These are phyloP conservation scores for Rhododendron kiyosumense DNA, from an alignment of 148 eudicot species.

Conservation along the genomic window DNA sequence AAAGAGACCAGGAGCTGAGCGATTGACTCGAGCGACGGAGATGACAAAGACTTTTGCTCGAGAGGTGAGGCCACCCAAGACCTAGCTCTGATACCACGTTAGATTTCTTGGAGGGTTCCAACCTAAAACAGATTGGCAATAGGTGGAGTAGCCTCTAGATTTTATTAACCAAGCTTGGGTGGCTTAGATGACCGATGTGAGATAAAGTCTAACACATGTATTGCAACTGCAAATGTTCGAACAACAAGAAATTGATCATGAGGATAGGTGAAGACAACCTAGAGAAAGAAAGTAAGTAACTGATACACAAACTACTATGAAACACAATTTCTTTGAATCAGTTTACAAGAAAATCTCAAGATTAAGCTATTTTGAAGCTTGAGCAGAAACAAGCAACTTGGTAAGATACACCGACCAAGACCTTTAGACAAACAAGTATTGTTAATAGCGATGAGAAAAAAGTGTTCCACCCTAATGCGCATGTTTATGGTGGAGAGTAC, in stretches of 20 bases:
- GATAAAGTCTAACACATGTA: too few species aligned
- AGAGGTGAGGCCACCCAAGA: too few species aligned
- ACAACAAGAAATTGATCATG: not conserved
- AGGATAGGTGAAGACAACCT: not conserved
- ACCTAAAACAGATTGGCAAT: too few species aligned
- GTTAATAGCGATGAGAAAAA: not conserved
- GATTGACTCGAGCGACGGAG: too few species aligned
- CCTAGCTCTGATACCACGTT: too few species aligned
- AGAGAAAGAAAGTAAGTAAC: not conserved
- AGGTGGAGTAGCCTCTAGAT: too few species aligned
- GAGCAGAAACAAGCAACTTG: not conserved
- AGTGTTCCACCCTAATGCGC: not conserved
- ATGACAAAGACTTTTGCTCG: too few species aligned
- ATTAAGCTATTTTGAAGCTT: not conserved
- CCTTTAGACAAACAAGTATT: not conserved
- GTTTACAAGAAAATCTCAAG: not conserved
- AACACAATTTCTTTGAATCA: not conserved
- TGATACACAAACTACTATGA: not conserved
- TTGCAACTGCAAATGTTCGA: not conserved
- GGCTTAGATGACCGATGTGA: too few species aligned
- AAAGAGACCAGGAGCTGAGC: too few species aligned
- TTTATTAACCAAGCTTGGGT: too few species aligned
- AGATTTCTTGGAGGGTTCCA: too few species aligned
- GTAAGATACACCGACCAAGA: conserved; percentile 3
- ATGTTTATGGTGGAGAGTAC: not conserved